Base-by-base conservation (phyloP, 495 filamentous ascomycete species). In the Tuber borchii region DNA sequence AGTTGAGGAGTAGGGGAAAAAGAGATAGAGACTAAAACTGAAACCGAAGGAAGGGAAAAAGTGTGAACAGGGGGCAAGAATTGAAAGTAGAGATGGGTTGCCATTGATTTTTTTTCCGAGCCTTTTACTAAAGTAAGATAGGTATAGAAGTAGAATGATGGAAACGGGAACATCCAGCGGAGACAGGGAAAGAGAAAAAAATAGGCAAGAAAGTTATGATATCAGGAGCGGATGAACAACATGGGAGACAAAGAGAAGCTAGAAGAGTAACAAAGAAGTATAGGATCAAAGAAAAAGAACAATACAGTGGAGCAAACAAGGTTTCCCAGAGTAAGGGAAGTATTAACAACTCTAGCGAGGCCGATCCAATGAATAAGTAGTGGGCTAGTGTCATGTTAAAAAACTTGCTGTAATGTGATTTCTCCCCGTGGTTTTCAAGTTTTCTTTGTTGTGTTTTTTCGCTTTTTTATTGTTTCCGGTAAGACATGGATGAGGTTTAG, bases 41-140 rank as follows among this genome's bases (percentile, higher is more conserved):
- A 65, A 65, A 14, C 14, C 26, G 51, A 31, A 65, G 26, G 56
- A 17, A 17, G 34, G 56, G 51, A n/a, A 65, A 65, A 65, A 7
- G 34, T 65, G 26, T 65, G n/a, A 61, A 31, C n/a, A 34, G 26
- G 5, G 10, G 10, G 14, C 56, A 65, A 65, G 31, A 31, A 31
- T 31, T 34, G 56, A 34, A 34, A 65, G 31, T 16, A 65, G 26
- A 65, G 56, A 65, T 65, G 4, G 14, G 56, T 65, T 65, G 56
- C 56, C 26, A 7, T 65, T 72, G n/a, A 22, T 75, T 76, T 76
- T 76, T 56, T 69, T 74, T 73, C 70, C 17, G 34, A 71, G 70
- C 17, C 70, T 9, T 26, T 61, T 12, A 45, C 40, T 42, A 71
- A 34, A 45, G 20, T 34, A 70, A 70, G n/a, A 61, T 12, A 71